Evolutionary conservation across 495 filamentous ascomycete genomes (phyloP).

Genomic region (Penicillium ucsense): DNA sequence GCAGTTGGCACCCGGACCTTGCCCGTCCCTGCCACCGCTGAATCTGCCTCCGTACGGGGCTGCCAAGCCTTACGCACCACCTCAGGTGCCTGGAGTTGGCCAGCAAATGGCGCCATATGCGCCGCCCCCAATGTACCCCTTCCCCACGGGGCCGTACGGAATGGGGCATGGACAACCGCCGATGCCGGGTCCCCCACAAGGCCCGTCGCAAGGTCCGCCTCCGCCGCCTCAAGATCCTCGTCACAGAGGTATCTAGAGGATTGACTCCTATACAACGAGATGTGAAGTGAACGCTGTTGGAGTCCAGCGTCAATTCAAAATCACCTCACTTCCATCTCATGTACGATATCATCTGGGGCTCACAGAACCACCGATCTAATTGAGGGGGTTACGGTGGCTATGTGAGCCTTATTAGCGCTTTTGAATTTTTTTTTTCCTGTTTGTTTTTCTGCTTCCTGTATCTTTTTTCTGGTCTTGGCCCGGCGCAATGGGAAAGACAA

Average conservation of each 20-base stretch:
- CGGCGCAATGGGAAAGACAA: background rate
- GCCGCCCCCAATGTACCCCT: conserved; percentile 12
- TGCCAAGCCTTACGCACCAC: conserved; percentile 9
- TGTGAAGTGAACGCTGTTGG: background rate
- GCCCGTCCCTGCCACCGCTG: conserved; percentile 13
- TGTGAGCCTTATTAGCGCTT: background rate
- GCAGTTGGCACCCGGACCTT: conserved; percentile 4
- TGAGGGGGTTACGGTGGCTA: background rate
- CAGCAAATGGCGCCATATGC: conserved; percentile 20
- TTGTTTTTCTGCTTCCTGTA: background rate
- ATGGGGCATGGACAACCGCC: conserved; percentile 6
- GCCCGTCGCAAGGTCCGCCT: background rate
- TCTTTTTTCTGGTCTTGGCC: background rate
- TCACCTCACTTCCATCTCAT: background rate
- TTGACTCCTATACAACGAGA: background rate
- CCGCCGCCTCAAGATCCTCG: conserved; percentile 1
- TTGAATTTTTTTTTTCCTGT: background rate
- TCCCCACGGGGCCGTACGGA: conserved; percentile 6
- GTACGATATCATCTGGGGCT: background rate
- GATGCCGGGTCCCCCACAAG: background rate
- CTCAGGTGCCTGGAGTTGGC: conserved; percentile 8
- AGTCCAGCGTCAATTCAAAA: background rate
- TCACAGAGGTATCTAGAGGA: conserved; percentile 1
- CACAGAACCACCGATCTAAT: background rate
- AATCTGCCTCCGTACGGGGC: conserved; percentile 9